These are phyloP conservation scores for Aspergillus bertholletiae DNA, from an alignment of 495 filamentous ascomycete genomes.

Conservation along the genomic window DNA sequence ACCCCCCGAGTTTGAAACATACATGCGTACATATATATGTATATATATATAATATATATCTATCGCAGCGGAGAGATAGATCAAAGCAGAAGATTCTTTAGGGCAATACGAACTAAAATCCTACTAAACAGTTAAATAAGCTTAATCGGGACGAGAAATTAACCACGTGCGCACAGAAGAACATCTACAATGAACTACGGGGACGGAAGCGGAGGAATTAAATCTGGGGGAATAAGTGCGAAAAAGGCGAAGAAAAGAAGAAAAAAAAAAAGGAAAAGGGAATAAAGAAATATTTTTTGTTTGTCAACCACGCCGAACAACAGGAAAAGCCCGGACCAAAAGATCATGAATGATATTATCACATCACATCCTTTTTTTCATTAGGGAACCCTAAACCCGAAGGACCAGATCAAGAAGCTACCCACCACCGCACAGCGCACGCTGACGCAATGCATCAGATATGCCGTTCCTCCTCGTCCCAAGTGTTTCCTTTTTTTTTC, in stretches of 20 bases:
- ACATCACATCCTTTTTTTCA: slow-evolving; percentile 11
- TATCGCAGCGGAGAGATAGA: too few relatives aligned
- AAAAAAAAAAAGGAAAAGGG: not conserved
- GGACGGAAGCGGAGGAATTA: not conserved
- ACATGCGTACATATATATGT: too few relatives aligned
- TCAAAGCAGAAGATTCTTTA: too few relatives aligned
- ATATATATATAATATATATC: too few relatives aligned
- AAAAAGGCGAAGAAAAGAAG: too few relatives aligned
- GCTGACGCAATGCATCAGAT: not conserved
- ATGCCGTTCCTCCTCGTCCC: not conserved
- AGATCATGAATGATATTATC: slow-evolving; percentile 21
- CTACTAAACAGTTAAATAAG: too few relatives aligned
- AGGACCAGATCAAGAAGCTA: not conserved
- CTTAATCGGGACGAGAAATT: too few relatives aligned
- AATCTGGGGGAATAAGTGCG: not conserved
- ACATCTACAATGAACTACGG: not conserved
- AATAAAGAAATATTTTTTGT: slow-evolving; percentile 15
- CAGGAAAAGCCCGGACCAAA: slow-evolving; percentile 16
- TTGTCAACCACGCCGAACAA: slow-evolving; percentile 20
- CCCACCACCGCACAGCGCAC: not conserved
- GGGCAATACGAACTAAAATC: too few relatives aligned
- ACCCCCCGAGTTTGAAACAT: too few relatives aligned
- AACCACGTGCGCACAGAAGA: too few relatives aligned
- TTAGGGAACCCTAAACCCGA: slow-evolving; percentile 1
- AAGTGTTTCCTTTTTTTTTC: not conserved